Base-by-base conservation (phyloP, 352 stramenopile genomes). In the Pythium brachiatum region DNA sequence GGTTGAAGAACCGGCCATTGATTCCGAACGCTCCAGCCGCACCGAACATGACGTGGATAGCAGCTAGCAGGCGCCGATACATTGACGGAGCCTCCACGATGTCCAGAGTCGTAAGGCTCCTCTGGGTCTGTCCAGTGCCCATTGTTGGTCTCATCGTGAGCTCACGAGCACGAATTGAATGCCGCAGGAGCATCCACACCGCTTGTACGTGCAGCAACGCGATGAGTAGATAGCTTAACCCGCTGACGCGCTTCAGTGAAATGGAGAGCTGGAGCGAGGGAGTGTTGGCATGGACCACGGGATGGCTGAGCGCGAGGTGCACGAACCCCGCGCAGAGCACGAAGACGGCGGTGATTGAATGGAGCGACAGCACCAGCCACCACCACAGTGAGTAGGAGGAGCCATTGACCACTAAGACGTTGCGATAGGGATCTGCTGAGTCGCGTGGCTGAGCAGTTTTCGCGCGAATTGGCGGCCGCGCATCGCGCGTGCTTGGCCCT, bases 1-100 rank as follows among this genome's bases (percentile, higher is more conserved):
- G 9, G 13, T 31, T 26, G 29, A 68, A 68, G 32, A 43, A 48
- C n/a, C 53, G 26, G 7, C 61, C 47, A 32, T 52, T 52, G 53
- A 67, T 61, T 2, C 52, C 32, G 23, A 67, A 39, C 2, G 20
- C 13, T 2, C 54, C 54, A 8, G 6, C 8, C 16, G 54, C 25
- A 23, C 54, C 54, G 7, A 61, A 25, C 18, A 47, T 34, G 12
- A 25, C 5, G 20, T 25, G 9, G 20, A 46, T 27, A 13, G 51
- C 27, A 13, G 51, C 9, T 16, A 13, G 5, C 18, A 26, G 25
- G 26, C 29, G 50, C 7, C 50, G 26, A 15, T 18, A n/a, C 29
- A 36, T 56, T 8, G 26, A 41, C 16, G 21, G 27, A 32, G 20
- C 25, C 11, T 6, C 20, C 2, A 2, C 31, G 50, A 27, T 32